phyloP scores from a whole-genome alignment of 2,329 filamentous ascomycete genomes.

The Clarireedia hainanense region DNA sequence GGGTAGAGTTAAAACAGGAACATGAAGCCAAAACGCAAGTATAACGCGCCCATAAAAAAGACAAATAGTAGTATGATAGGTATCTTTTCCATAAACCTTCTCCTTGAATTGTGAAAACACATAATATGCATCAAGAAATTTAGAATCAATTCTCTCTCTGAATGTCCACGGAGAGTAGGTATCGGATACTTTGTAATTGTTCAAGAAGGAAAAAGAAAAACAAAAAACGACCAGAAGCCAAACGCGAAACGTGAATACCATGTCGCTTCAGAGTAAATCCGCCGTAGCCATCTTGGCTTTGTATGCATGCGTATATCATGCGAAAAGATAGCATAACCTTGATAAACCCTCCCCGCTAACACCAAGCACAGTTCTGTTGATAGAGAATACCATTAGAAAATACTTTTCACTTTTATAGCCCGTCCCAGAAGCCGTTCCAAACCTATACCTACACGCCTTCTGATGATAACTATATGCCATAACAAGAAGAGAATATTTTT shows the following conservation, averaged over 20 bases:
- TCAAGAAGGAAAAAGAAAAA: neutral
- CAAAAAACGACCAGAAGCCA: neutral
- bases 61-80: constrained; percentile 3
- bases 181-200: neutral
- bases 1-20: neutral
- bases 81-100: constrained; percentile 4
- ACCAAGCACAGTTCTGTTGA: neutral
- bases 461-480: constrained; percentile 8
- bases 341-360: constrained; percentile 3
- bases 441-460: constrained; percentile 7
- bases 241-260: neutral
- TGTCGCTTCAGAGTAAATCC: neutral
- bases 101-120: neutral
- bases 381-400: constrained; percentile 1
- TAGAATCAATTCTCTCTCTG: neutral
- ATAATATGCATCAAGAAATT: constrained; percentile 4
- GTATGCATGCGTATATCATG: constrained; percentile 6
- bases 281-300: constrained; percentile 3
- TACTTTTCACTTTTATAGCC: constrained; percentile 4
- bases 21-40: constrained; percentile 5
- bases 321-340: neutral
- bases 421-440: constrained; percentile 1
- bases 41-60: constrained; percentile 6
- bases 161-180: neutral
- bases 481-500: constrained; percentile 6